Base-by-base conservation (phyloP, 169 alveolate species). In the Toxoplasma gondii region DNA sequence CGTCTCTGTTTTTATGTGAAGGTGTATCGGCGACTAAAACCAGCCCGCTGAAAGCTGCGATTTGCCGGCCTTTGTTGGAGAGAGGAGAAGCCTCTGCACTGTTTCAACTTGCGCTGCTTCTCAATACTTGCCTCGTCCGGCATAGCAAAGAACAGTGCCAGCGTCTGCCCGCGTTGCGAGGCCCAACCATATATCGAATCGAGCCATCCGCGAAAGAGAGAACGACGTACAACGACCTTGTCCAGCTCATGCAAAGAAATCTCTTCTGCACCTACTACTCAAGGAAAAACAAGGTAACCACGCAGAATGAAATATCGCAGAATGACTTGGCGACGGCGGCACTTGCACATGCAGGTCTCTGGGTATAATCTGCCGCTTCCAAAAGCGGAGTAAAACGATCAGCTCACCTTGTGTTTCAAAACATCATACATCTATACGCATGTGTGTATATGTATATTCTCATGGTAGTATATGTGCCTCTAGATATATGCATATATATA, bases 211-310 rank as follows among this genome's bases (percentile, higher is more conserved):
- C 39, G 36, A 29, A 44, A 45, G 94, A 92, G 54, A 12, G 70
- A 54, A 45, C 19, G 58, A 86, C 87, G 29, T 92, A 92, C 49
- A 92, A 92, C 74, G 94, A 92, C 70, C 87, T 92, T 12, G 94
- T 92, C 49, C 91, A 92, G 70, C 83, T 92, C n/a, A 92, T 43
- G 36, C 81, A 83, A 39, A 22, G 94, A 31, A 92, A 92, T n/a
- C 92, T 92, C 53, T 92, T 83, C 70, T 92, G 94, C 83, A 92
- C 94, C 31, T 92, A 92, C 70, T 92, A 70, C 92, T 58, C 88
- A 10, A 24, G 94, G 29, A 86, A 84, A 45, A 92, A 92, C 49
- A 70, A 64, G 39, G 94, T 92, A 29, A 78, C 83, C 39, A 38
- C 41, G n/a, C n/a, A n/a, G n/a, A n/a, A n/a, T n/a, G n/a, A n/a